A percentile compares a stretch with the other conserved stretches of the same genome.
Conservation (phyloP, 306 rosid genomes). For the Glycine soja region DNA sequence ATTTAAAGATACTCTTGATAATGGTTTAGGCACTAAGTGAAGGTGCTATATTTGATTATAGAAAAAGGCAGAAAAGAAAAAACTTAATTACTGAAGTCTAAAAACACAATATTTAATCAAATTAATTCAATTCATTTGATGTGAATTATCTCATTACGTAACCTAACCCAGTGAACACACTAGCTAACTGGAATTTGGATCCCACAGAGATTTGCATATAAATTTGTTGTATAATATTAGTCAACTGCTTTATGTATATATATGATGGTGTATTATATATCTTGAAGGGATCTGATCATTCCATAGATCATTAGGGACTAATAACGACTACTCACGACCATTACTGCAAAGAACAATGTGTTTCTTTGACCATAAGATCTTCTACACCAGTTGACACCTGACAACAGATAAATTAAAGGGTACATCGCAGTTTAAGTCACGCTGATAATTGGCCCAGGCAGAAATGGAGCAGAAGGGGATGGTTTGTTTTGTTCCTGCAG, state of each 20-base stretch:
- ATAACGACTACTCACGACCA: background rate
- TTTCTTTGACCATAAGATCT: conserved; percentile 35
- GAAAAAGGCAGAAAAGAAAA: background rate
- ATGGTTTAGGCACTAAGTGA: background rate
- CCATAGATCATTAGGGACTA: conserved; percentile 7
- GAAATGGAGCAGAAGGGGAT: conserved; percentile 52
- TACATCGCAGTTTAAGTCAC: conserved; percentile 52
- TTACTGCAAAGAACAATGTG: conserved; percentile 26
- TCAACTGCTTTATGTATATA: background rate
- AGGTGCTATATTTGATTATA: background rate
- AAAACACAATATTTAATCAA: background rate
- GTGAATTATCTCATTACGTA: too few relatives aligned
- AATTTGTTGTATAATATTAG: background rate
- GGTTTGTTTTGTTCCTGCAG: conserved; percentile 56
- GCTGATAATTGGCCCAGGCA: conserved; percentile 61
- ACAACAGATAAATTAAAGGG: conserved; percentile 32
- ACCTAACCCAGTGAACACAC: too few relatives aligned
- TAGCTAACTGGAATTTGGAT: background rate
- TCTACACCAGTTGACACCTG: conserved; percentile 32
- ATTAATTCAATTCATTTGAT: too few relatives aligned
- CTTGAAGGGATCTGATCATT: conserved; percentile 28
- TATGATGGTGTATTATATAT: background rate
- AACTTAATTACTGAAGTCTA: background rate
- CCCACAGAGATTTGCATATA: background rate
- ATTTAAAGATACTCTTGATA: background rate